Base-by-base conservation (phyloP, 805 yeast genomes). In the Cyberlindnera suaveolens region DNA sequence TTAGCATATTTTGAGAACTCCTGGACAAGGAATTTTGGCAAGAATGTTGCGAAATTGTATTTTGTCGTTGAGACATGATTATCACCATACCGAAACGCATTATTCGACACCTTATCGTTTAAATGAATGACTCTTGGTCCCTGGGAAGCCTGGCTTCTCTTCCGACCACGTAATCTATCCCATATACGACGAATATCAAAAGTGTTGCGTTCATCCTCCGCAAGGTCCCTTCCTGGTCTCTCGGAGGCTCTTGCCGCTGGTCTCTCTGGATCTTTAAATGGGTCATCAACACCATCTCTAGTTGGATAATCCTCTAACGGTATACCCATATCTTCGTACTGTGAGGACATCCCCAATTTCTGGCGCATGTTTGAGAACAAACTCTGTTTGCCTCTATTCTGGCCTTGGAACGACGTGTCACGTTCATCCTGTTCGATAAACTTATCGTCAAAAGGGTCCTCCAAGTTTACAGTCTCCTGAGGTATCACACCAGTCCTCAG, bases 1-100 rank as follows among this genome's bases (percentile, higher is more conserved):
- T 93, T 93, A 10, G 99, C 97, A 61, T 93, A 95, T 64, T 91
- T 93, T 48, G 96, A 86, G 65, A 93, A 95, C 65, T 93, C 99
- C 68, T 93, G 99, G 56, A 89, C 88, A 50, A 93, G 66, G 60
- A 93, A 93, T 64, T 95, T 95, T 18, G 99, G 99, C 39, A 93
- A 50, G 56, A 93, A 93, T 0, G 99, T 95, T 19, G 93, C 95
- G 46, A 80, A 65, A 61, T 93, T 95, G 68, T 95, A 93, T 62
- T 93, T 93, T 11, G 99, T 90, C 5, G 99, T 95, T 26, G 95
- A 85, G 50, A 93, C 82, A 60, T 90, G 90, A 63, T 93, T 93
- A 46, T 81, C 90, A 44, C 75, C 71, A 65, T 77, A 91, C 3
- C 80, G 72, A 47, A 69, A 71, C 2, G 75, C 63, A 8, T 64